Evolutionary conservation across 768 basidiomycete genomes (phyloP).

Genomic region (Pleurotus ostreatus): DNA sequence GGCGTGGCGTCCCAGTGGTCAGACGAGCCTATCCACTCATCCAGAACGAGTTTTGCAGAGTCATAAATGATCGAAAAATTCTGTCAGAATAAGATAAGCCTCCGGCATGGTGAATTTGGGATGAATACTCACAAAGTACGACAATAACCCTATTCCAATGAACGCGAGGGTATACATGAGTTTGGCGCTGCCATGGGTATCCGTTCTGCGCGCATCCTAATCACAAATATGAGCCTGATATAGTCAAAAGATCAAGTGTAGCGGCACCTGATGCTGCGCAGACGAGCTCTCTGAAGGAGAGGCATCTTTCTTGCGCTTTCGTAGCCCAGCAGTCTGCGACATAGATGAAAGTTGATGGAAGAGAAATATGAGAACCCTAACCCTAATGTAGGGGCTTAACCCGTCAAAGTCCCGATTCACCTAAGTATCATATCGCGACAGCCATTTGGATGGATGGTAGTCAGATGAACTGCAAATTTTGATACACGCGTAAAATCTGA

Average conservation of each 20-base stretch:
- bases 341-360: background rate
- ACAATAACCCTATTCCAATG: background rate
- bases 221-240: background rate
- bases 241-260: no score
- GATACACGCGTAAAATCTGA: no score
- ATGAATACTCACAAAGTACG: background rate
- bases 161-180: background rate
- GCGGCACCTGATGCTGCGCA: background rate
- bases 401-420: no score
- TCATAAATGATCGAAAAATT: slow-evolving; percentile 16
- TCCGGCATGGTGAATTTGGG: no score
- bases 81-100: background rate
- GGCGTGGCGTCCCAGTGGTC: slow-evolving; percentile 32
- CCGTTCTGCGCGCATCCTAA: background rate
- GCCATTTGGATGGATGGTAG: no score
- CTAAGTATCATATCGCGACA: no score
- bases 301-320: slow-evolving; percentile 5
- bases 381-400: no score
- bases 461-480: no score
- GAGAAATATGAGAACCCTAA: background rate
- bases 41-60: slow-evolving; percentile 15
- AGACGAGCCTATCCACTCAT: slow-evolving; percentile 37
- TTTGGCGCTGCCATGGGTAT: slow-evolving; percentile 6
- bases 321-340: slow-evolving; percentile 2
- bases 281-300: background rate